Evolutionary conservation across 169 alveolate genomes (phyloP).

Genomic region (Eimeria sp.): DNA sequence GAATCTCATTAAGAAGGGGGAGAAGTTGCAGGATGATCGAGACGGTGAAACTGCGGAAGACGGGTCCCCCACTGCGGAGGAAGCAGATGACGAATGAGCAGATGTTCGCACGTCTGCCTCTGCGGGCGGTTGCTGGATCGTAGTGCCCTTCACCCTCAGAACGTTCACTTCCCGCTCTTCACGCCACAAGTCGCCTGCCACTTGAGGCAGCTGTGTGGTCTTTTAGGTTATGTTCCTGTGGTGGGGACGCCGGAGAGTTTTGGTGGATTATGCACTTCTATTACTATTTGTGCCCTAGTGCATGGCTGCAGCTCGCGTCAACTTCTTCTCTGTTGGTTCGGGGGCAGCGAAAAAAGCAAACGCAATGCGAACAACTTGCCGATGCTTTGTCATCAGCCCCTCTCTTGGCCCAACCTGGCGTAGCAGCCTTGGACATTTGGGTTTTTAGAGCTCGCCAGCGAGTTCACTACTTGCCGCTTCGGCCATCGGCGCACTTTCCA

Average conservation of each 20-base stretch:
- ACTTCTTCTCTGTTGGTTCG: slow-evolving; percentile 9
- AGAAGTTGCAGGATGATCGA: background rate
- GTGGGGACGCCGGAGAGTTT: background rate
- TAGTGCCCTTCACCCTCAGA: background rate
- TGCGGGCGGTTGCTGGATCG: background rate
- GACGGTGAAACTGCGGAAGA: slow-evolving; percentile 66
- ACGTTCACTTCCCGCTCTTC: background rate
- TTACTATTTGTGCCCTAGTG: background rate
- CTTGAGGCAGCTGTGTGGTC: slow-evolving; percentile 1
- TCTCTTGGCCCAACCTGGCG: background rate
- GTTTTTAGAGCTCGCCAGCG: background rate
- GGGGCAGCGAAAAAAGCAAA: background rate
- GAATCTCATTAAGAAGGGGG: slow-evolving; percentile 12
- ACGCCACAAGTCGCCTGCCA: background rate
- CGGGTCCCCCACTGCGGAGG: slow-evolving; percentile 55
- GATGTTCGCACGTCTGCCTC: background rate
- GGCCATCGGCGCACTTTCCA: background rate
- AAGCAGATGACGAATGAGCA: slow-evolving; percentile 57
- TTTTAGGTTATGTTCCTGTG: background rate
- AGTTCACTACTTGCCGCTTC: background rate
- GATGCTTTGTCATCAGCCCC: background rate
- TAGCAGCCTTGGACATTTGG: background rate
- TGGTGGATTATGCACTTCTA: background rate
- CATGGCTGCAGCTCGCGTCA: slow-evolving; percentile 8
- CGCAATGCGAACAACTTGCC: background rate